Evolutionary conservation across 805 yeast species (phyloP).

Genomic region (Zygoascus bituminiphila): DNA sequence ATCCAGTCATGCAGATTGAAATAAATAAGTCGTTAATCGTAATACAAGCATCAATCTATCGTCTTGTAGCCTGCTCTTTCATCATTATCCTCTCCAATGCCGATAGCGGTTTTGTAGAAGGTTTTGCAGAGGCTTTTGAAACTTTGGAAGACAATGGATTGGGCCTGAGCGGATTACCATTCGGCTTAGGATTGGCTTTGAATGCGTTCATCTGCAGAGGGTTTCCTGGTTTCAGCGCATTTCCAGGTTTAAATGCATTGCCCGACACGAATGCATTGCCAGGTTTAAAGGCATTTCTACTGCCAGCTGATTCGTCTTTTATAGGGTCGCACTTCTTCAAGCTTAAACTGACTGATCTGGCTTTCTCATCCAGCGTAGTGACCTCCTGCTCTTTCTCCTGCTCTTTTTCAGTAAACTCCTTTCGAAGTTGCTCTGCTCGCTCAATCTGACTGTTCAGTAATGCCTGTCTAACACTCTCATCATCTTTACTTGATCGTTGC

Average conservation of each 20-base stretch:
- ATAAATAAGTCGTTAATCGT: neutral
- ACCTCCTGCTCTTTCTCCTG: neutral
- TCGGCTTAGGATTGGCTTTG: neutral
- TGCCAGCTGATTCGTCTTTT: no score
- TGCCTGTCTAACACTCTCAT: slow-evolving; percentile 38
- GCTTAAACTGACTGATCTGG: neutral
- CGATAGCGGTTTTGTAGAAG: neutral
- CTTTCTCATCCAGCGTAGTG: slow-evolving; percentile 4
- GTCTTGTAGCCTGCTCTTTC: slow-evolving; percentile 1
- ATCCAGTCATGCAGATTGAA: no score
- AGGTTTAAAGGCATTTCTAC: no score
- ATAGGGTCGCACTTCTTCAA: neutral
- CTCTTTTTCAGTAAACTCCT: neutral
- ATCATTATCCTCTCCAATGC: slow-evolving; percentile 3
- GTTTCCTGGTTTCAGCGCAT: slow-evolving; percentile 2
- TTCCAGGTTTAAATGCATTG: no score
- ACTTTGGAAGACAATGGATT: slow-evolving; percentile 2
- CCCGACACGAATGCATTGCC: no score
- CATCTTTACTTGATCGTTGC: slow-evolving; percentile 33
- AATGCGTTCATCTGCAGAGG: neutral
- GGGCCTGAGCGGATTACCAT: neutral
- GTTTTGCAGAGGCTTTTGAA: slow-evolving; percentile 1
- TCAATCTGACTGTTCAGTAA: slow-evolving; percentile 48
- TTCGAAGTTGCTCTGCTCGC: slow-evolving; percentile 27
- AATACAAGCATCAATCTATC: no score